These are phyloP conservation scores for Coemansia sp. DNA, from an alignment of 192 early-diverging fungal species.

Conservation along the genomic window DNA sequence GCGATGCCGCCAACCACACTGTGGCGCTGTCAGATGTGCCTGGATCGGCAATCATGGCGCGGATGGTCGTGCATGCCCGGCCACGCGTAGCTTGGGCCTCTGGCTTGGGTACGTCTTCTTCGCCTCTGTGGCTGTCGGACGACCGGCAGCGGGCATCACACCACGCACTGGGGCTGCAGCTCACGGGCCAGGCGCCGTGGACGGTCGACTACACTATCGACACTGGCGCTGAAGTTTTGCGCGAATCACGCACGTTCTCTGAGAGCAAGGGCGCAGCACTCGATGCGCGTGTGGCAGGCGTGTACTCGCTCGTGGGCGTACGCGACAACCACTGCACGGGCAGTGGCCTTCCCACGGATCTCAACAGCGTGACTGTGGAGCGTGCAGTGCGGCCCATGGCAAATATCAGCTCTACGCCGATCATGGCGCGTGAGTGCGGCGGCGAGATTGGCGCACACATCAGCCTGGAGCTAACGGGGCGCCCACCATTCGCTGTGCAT, in stretches of 20 bases:
- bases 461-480: conserved; percentile 42
- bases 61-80: conserved; percentile 39
- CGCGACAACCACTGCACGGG: conserved; percentile 41
- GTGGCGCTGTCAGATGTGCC: conserved; percentile 19
- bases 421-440: conserved; percentile 52
- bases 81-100: conserved; percentile 28
- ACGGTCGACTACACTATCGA: conserved; percentile 35
- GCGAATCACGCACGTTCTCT: conserved; percentile 17
- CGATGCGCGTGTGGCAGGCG: conserved; percentile 24
- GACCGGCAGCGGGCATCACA: conserved; percentile 42
- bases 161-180: conserved; percentile 24
- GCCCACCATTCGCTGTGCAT: conserved; percentile 46
- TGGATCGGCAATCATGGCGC: conserved; percentile 21
- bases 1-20: conserved; percentile 49
- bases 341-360: too few relatives aligned
- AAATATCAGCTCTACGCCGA: conserved; percentile 34
- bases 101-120: conserved; percentile 11
- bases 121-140: conserved; percentile 37
- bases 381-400: conserved; percentile 20
- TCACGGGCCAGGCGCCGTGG: conserved; percentile 42
- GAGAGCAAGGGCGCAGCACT: conserved; percentile 13
- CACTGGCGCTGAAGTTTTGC: conserved; percentile 8
- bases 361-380: conserved; percentile 41
- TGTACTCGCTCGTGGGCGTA: conserved; percentile 32
- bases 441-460: conserved; percentile 51